phyloP scores from a whole-genome alignment of 176 grass and related monocot genomes.

The Otatea glauca region DNA sequence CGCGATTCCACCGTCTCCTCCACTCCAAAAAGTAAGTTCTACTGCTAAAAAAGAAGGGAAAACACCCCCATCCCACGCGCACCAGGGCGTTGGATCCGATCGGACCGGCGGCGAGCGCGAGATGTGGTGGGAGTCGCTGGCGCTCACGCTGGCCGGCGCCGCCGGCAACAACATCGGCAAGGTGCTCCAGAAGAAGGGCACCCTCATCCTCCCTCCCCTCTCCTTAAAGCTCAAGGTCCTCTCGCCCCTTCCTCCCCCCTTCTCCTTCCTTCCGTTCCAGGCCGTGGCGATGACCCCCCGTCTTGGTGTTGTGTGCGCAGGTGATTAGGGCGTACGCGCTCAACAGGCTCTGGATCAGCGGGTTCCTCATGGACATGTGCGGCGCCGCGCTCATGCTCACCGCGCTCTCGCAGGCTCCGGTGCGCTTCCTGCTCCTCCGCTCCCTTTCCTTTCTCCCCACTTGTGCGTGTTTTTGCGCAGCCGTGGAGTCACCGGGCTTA shows the following conservation, averaged over 20 bases:
- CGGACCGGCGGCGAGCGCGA: constrained; percentile 29
- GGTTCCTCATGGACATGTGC: constrained; percentile 88
- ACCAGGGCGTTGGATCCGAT: constrained; percentile 1
- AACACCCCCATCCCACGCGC: constrained; percentile 18
- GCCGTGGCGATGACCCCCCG: constrained; percentile 9
- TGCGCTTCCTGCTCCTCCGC: constrained; percentile 6
- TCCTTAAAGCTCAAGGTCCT: constrained; percentile 98
- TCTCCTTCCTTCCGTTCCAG: not conserved
- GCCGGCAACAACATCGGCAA: constrained; percentile 99
- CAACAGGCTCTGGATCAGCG: constrained; percentile 88
- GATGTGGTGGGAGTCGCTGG: constrained; percentile 98
- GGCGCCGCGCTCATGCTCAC: constrained; percentile 85
- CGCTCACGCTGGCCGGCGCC: constrained; percentile 80
- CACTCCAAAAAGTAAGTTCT: constrained; percentile 16
- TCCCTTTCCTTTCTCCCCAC: not conserved
- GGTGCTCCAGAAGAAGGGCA: constrained; percentile 98
- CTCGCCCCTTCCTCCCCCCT: too few species aligned
- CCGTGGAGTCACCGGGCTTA: not conserved
- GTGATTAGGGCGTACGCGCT: constrained; percentile 83
- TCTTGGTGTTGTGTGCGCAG: constrained; percentile 16
- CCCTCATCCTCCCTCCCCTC: constrained; percentile 92
- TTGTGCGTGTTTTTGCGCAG: not conserved
- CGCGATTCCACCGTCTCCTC: too few species aligned
- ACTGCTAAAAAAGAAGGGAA: constrained; percentile 22
- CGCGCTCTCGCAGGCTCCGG: constrained; percentile 86